Conservation (phyloP, 495 filamentous ascomycete genomes). For the Delitschia confertaspora region DNA sequence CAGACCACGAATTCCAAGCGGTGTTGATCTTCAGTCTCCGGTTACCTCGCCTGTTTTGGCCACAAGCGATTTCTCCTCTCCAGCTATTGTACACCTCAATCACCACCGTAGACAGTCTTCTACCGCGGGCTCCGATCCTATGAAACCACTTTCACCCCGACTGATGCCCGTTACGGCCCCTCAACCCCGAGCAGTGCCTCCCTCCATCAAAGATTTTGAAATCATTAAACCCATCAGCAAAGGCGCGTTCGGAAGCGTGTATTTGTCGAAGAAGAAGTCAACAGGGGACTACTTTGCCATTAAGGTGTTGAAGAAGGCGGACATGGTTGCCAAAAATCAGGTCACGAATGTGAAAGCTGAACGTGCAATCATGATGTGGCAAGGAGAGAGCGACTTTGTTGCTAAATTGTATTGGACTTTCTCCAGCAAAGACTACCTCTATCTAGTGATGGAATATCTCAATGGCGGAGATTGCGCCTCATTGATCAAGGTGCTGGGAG, state of each 20-base stretch:
- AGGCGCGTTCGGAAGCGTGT: conserved; percentile 96
- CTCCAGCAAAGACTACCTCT: conserved; percentile 97
- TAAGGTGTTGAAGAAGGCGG: conserved; percentile 95
- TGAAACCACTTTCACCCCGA: conserved; percentile 70
- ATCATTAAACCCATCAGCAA: conserved; percentile 99
- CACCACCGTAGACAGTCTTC: conserved; percentile 93
- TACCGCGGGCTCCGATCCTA: conserved; percentile 60
- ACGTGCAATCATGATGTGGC: conserved; percentile 99
- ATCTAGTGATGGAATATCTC: conserved; percentile 97
- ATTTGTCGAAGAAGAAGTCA: conserved; percentile 94
- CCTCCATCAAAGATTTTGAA: conserved; percentile 98
- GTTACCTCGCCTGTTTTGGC: conserved; percentile 81
- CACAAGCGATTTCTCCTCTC: conserved; percentile 69
- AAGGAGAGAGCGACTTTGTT: conserved; percentile 98
- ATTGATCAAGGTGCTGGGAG: conserved; percentile 85
- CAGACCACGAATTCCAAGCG: conserved; percentile 71
- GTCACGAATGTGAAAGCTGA: conserved; percentile 98
- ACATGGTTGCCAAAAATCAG: conserved; percentile 99
- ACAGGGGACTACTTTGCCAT: conserved; percentile 98
- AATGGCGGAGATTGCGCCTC: conserved; percentile 97
- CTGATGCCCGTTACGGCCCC: conserved; percentile 58
- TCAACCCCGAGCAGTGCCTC: conserved; percentile 73
- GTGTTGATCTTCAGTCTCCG: conserved; percentile 73
- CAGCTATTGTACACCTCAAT: conserved; percentile 45
- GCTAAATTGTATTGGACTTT: conserved; percentile 99